Base-by-base conservation (phyloP, 2,329 filamentous ascomycete species). In the Cercospora berteroae region DNA sequence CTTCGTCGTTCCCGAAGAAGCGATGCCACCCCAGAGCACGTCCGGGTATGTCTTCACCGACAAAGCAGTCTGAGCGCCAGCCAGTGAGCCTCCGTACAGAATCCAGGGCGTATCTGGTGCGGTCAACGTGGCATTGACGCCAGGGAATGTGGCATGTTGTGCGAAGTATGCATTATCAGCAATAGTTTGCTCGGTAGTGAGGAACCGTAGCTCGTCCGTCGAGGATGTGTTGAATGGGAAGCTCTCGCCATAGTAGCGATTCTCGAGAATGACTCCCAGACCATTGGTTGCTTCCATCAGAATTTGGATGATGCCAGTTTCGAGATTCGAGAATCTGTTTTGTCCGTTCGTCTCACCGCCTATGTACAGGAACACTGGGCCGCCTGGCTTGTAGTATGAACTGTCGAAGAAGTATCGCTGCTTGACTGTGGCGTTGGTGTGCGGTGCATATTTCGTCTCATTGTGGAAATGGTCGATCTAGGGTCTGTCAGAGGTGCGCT, bases 381-480 rank as follows among this genome's bases (percentile, higher is more conserved):
- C 93, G 10, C 92, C 93, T 0, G 85, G 81, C 76, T 88, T 85
- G 80, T 95, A 96, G 80, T 91, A 85, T 58, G 85, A 85, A 1
- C 88, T 86, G 74, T 96, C 92, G 73, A 94, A 92, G 89, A 89
- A 95, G 81, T 95, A 96, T 13, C 91, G 86, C 60, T 94, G 81
- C 42, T 87, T 80, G 78, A 93, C 96, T 1, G 80, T 85, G 25
- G 79, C 88, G 70, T 89, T 81, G 8, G 86, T 87, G 77, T 95
- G 92, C 50, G 93, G 92, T 76, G 88, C 90, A 75, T 96, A 95
- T 57, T 83, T 81, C 1, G 87, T 85, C 64, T 92, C 89, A 75
- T 94, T 91, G 78, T 90, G 91, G 80, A 94, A 95, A 76, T 95
- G 91, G 78, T 96, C 92, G 48, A 95, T 83, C 70, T 72, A 36